Evolutionary conservation across 202 grass and related monocot genomes (phyloP), one percentile per base, ranked within the genome.

Genomic region (Panicum virgatum): DNA sequence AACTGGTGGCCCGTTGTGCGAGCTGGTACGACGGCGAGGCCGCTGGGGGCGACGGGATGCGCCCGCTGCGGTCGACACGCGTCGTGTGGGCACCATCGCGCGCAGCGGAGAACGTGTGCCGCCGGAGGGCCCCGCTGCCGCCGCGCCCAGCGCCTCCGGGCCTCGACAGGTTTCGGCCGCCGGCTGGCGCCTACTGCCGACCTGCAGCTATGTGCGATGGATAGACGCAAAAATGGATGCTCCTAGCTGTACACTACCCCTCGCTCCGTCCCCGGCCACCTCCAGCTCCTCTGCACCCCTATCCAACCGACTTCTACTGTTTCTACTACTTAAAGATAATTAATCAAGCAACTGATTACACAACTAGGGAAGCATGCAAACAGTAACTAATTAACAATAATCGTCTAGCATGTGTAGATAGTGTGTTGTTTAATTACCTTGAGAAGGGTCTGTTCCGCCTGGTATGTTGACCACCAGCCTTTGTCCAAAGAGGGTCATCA

Each of bases 381-480:
- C 14, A 57, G 22, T 38, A 79, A 9, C 15, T 26, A 46, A 2
- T 26, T 26, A 46, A 5, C 23, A 18, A 23, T 30, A 16, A 45
- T 27, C 80, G 46, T 37, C 46, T 23, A 66, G 52, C 34, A 84
- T 47, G 9, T 22, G 18, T 14, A 16, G 32, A 34, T 47, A 16
- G 12, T 52, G 9, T 25, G 39, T 26, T 4, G 54, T 14, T 23
- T 25, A 43, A 26, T 89, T 90, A 88, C 93, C 93, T 89, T 87
- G 86, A 77, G 77, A 90, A 73, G 86, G 63, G 77, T 96, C 93
- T 37, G 83, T 58, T 79, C 93, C 86, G 84, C 90, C 90, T 39
- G 88, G 88, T 71, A 96, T 87, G 86, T 94, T 94, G 27, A 93
- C 85, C 77, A 96, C 88, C 69, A 96, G 52, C 93, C 93, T 80